phyloP scores from a whole-genome alignment of 805 yeast genomes.

The Komagataella mondaviorum region DNA sequence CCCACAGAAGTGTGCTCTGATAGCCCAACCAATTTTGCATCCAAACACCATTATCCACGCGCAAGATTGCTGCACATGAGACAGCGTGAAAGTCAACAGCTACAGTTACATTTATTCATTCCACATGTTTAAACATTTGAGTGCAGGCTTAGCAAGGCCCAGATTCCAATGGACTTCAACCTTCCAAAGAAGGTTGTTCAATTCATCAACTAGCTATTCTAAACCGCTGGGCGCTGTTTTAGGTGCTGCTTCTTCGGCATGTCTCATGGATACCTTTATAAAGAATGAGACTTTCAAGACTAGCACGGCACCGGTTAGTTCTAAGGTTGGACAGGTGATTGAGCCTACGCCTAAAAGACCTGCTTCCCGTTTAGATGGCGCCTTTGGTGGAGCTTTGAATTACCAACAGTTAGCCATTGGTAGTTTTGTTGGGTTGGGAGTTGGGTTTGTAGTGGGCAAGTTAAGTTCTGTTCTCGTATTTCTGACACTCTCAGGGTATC shows the following conservation, averaged over 20 bases:
- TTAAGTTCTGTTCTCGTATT: conserved; percentile 39
- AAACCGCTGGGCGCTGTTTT: not conserved
- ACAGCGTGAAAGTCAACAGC: not conserved
- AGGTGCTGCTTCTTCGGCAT: not conserved
- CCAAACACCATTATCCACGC: not conserved
- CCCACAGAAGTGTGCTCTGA: not conserved
- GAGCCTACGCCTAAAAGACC: not conserved
- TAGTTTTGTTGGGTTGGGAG: conserved; percentile 42
- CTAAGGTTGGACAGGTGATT: not conserved
- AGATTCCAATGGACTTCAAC: not conserved
- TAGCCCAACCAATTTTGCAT: not conserved
- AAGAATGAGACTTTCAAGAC: not conserved
- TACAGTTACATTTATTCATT: not conserved
- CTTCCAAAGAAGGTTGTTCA: not conserved
- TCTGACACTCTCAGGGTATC: conserved; percentile 29
- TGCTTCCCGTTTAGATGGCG: not conserved
- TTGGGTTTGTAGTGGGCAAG: conserved; percentile 51
- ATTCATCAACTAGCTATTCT: not conserved
- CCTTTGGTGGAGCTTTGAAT: conserved; percentile 32
- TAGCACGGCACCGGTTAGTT: not conserved
- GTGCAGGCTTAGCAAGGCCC: not conserved
- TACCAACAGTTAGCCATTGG: conserved; percentile 55
- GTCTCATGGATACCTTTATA: not conserved
- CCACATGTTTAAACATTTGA: not conserved
- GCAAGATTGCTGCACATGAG: not conserved